Percentiles rank a stretch among this genome's conserved stretches.
phyloP scores from a whole-genome alignment of 2,329 filamentous ascomycete genomes.

The Aureobasidium sp. region DNA sequence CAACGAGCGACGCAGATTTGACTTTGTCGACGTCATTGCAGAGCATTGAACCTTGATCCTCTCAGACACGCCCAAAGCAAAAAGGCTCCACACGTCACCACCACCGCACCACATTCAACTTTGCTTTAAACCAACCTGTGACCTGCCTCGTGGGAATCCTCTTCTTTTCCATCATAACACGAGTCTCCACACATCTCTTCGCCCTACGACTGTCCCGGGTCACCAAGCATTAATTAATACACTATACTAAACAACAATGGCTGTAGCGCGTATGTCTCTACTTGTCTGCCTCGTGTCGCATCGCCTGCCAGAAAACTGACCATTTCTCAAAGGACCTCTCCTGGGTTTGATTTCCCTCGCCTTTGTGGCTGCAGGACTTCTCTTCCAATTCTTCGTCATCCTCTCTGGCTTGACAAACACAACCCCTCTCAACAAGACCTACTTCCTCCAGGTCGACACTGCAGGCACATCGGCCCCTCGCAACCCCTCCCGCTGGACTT shows the following conservation, averaged over 20 bases:
- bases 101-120: not conserved
- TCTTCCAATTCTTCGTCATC: conserved; percentile 60
- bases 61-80: conserved; percentile 1
- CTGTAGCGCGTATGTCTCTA: conserved; percentile 17
- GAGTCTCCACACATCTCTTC: not conserved
- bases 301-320: conserved; percentile 1
- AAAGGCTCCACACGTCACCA: not conserved
- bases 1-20: not conserved
- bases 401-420: conserved; percentile 50
- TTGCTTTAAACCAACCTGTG: conserved; percentile 8
- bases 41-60: not conserved
- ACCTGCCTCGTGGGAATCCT: conserved; percentile 5
- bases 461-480: conserved; percentile 52
- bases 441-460: conserved; percentile 79
- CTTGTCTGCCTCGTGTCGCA: conserved; percentile 34
- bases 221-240: conserved; percentile 5
- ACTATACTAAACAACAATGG: conserved; percentile 14
- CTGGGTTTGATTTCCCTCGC: conserved; percentile 53
- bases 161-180: not conserved
- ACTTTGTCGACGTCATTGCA: not conserved
- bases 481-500: conserved; percentile 75
- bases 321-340: conserved; percentile 29
- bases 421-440: conserved; percentile 63
- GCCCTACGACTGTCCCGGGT: not conserved
- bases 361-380: conserved; percentile 53